Percentiles rank a stretch among this genome's conserved stretches.
Conservation (phyloP, 768 basidiomycete species). For the Xanthoconium stramineum region DNA sequence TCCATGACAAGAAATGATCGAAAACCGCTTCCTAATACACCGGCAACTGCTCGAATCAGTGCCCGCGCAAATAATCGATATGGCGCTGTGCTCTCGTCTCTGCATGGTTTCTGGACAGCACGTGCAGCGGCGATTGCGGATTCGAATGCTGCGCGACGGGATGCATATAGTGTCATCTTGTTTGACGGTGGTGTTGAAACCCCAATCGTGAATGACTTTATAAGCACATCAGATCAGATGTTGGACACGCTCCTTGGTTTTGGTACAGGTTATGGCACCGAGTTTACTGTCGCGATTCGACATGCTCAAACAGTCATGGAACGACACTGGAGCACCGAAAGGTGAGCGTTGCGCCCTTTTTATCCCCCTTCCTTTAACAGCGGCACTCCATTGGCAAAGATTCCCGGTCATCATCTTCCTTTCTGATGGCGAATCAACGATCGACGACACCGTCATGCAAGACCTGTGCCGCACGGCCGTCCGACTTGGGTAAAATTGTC, state of each 20-base stretch:
- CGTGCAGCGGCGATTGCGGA: conserved; percentile 37
- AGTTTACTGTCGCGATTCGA: conserved; percentile 41
- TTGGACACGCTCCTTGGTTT: conserved; percentile 37
- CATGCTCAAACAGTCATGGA: conserved; percentile 39
- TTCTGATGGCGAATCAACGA: conserved; percentile 45
- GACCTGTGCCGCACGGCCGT: conserved; percentile 42
- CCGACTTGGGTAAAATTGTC: conserved; percentile 39
- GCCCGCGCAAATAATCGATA: conserved; percentile 44
- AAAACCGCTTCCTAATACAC: conserved; percentile 43
- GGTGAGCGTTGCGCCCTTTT: conserved; percentile 27
- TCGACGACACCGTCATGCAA: conserved; percentile 36
- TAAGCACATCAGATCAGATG: conserved; percentile 43
- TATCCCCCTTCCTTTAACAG: neutral
- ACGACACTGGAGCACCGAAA: conserved; percentile 47
- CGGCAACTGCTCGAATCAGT: conserved; percentile 37
- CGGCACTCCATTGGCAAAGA: neutral
- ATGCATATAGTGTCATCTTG: conserved; percentile 55
- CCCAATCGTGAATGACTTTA: conserved; percentile 44
- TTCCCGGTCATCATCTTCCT: conserved; percentile 39
- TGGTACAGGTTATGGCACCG: conserved; percentile 36
- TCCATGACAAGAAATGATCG: conserved; percentile 47
- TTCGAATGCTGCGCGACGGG: conserved; percentile 36
- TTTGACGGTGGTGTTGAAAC: conserved; percentile 32
- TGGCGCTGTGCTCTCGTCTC: conserved; percentile 56
- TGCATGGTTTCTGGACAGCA: conserved; percentile 55